Base-by-base conservation (phyloP, 768 basidiomycete species). In the Naganishia randhawae region DNA sequence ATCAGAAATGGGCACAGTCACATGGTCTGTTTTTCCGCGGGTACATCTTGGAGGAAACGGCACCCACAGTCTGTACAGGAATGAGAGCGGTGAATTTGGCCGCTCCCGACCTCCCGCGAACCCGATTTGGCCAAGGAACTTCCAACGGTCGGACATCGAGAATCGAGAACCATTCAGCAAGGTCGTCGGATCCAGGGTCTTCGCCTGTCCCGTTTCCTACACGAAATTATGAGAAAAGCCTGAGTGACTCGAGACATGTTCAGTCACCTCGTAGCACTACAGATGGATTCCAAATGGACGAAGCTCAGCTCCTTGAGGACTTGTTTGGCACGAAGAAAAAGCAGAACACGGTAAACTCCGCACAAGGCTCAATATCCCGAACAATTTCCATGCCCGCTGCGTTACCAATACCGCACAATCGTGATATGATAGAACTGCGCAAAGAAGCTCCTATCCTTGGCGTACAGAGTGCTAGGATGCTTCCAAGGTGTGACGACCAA, bases 11-110 rank as follows among this genome's bases (percentile, higher is more conserved):
- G 53, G 48, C 29, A 9, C 41, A 45, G 39, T 67, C 66, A 13
- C 45, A 19, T 33, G 66, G 53, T 4, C 16, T 67, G 29, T 41
- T 27, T 29, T 67, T 67, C 31, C 41, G 29, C 17, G 66, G 66
- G 4, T 67, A 37, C 17, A 48, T 67, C n/a, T 33, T 50, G 19
- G 66, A 57, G 29, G 55, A 42, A 4, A 61, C 52, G 1, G 66
- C 66, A 25, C 66, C 66, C 2, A 6, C 31, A 5, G 27, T 54
- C 11, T 66, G 65, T 41, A 22, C 50, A 37, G 50, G 50, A n/a
- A 37, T 65, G 16, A 33, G 35, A 2, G 63, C 48, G 3, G 48
- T 32, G 11, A 41, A 53, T 19, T 39, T 42, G 33, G 25, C 19
- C 42, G 22, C 35, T 3, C 29, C 50, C n/a, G 65, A 42, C 11